A percentile compares a stretch with the other conserved stretches of the same genome.
These are phyloP conservation scores for Starmerella stellata DNA, from an alignment of 805 yeast genomes.

Conservation along the genomic window DNA sequence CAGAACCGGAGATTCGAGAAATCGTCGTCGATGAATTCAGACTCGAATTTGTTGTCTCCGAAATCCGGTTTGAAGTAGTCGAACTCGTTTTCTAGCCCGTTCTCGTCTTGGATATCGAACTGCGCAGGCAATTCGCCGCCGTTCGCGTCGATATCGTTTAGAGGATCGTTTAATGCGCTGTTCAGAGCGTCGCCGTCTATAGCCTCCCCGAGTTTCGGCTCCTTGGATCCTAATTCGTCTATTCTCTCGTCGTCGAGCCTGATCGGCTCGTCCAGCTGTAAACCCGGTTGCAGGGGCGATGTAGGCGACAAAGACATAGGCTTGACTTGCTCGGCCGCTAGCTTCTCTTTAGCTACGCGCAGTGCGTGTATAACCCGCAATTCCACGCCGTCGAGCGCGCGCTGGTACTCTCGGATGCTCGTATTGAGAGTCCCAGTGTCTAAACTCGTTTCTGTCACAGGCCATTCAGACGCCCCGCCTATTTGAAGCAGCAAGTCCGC, in stretches of 20 bases:
- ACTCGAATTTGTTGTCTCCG: neutral
- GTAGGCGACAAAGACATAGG: neutral
- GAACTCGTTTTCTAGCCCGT: neutral
- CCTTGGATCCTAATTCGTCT: constrained; percentile 1
- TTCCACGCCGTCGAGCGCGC: constrained; percentile 24
- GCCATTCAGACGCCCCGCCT: constrained; percentile 16
- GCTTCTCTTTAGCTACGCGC: neutral
- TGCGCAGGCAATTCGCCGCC: neutral
- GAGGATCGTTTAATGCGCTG: neutral
- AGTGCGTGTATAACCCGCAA: constrained; percentile 7
- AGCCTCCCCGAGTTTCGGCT: neutral
- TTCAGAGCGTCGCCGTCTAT: neutral
- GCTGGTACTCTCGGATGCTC: constrained; percentile 5
- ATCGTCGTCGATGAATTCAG: neutral
- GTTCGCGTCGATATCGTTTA: neutral
- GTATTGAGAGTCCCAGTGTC: constrained; percentile 12
- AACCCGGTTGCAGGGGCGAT: neutral
- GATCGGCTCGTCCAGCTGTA: neutral
- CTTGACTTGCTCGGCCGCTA: neutral
- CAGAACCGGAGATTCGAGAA: neutral
- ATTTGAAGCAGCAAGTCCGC: constrained; percentile 17
- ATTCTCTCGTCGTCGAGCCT: constrained; percentile 1
- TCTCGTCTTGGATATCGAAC: neutral
- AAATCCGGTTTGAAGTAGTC: neutral
- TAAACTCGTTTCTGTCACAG: constrained; percentile 15